These are phyloP conservation scores for Trametes meyenii DNA, from an alignment of 768 basidiomycete genomes.

Conservation along the genomic window DNA sequence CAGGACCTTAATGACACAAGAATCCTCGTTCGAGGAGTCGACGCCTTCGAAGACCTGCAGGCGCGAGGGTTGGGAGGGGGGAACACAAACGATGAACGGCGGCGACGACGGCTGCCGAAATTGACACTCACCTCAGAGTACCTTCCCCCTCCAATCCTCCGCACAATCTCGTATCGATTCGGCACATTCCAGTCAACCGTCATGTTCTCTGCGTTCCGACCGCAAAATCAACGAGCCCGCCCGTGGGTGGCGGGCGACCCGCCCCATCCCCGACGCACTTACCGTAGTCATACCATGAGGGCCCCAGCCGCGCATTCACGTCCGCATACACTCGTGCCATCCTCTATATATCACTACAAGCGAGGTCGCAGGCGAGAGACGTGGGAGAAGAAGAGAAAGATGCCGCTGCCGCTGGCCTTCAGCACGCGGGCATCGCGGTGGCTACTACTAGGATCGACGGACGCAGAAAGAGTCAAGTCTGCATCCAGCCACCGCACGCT, in stretches of 20 bases:
- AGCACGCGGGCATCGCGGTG: conserved; percentile 21
- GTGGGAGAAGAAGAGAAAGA: conserved; percentile 9
- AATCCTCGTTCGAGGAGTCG: conserved; percentile 86
- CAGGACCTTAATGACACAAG: conserved; percentile 97
- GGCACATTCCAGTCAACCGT: conserved; percentile 95
- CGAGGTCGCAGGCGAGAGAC: neutral
- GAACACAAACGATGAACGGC: neutral
- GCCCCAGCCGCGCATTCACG: conserved; percentile 83
- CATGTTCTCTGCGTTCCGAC: conserved; percentile 66
- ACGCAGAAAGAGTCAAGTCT: conserved; percentile 7
- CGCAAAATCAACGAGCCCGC: neutral
- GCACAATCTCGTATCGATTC: conserved; percentile 95
- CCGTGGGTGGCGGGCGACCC: neutral
- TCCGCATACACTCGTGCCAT: conserved; percentile 86
- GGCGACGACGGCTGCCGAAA: too few relatives aligned
- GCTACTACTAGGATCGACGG: conserved; percentile 22
- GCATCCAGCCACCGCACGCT: neutral
- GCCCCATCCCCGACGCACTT: conserved; percentile 26
- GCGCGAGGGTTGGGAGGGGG: neutral
- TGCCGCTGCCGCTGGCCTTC: conserved; percentile 13
- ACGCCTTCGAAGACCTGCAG: conserved; percentile 88
- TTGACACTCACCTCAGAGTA: conserved; percentile 77
- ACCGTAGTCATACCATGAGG: conserved; percentile 97
- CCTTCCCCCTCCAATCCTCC: conserved; percentile 92
- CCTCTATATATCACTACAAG: conserved; percentile 27